These are phyloP conservation scores for Chrysanthemum makinoi DNA, from an alignment of 129 eudicot species.

Conservation along the genomic window DNA sequence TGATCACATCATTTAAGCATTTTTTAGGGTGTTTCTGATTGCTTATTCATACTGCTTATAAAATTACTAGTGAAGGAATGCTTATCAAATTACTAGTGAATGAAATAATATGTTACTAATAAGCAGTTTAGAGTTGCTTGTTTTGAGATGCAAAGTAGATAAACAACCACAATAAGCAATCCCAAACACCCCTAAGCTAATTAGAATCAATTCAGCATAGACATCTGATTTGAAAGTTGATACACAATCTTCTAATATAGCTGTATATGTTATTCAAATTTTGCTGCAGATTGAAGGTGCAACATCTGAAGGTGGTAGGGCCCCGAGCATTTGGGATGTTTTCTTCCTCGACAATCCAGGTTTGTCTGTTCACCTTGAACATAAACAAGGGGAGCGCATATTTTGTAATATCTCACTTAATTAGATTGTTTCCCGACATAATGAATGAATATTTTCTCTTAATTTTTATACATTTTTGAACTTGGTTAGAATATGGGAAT, in stretches of 20 bases:
- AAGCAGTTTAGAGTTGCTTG: too few species aligned
- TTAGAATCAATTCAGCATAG: background rate
- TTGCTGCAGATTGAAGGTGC: conserved; percentile 40
- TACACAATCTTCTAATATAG: background rate
- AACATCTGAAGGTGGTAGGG: conserved; percentile 40
- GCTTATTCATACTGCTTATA: too few species aligned
- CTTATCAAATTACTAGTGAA: too few species aligned
- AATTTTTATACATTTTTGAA: conserved; percentile 8
- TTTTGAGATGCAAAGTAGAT: too few species aligned
- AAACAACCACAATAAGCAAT: too few species aligned
- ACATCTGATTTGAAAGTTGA: background rate
- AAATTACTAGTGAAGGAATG: too few species aligned
- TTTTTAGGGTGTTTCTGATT: too few species aligned
- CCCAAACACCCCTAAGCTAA: too few species aligned
- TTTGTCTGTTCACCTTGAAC: background rate
- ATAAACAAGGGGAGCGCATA: background rate
- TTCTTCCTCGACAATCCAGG: conserved; percentile 37
- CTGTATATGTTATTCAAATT: background rate
- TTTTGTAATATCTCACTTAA: background rate
- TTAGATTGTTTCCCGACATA: background rate
- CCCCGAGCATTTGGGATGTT: conserved; percentile 43
- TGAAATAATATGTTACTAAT: too few species aligned
- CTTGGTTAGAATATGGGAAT: background rate
- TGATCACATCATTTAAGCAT: too few species aligned
- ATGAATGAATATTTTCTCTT: background rate